Conservation (phyloP, 345 rosid species). For the Clarkia xantiana region DNA sequence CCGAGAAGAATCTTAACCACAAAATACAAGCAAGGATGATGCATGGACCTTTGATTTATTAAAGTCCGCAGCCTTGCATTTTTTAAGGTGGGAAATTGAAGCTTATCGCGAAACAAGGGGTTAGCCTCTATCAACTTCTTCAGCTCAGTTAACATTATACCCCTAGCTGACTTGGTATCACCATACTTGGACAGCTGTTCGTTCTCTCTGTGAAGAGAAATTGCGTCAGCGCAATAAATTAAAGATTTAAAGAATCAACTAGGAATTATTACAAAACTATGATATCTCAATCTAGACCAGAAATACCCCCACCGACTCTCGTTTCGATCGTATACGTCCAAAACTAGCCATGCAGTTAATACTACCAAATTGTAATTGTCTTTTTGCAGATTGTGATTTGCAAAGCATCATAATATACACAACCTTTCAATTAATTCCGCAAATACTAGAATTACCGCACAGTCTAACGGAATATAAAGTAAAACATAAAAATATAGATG, state of each 20-base stretch:
- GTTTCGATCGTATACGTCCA: too few species aligned
- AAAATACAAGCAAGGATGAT: constrained; percentile 6
- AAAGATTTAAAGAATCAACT: not conserved
- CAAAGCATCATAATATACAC: not conserved
- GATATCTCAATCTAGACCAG: too few species aligned
- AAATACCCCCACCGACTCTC: too few species aligned
- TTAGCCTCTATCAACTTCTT: constrained; percentile 77
- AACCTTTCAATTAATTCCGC: constrained; percentile 1
- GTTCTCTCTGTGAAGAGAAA: constrained; percentile 44
- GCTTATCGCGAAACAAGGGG: constrained; percentile 82
- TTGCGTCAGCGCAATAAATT: not conserved
- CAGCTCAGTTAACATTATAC: constrained; percentile 68
- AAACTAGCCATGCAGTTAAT: too few species aligned
- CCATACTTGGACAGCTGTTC: constrained; percentile 82
- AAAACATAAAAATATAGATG: too few species aligned
- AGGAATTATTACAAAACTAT: not conserved
- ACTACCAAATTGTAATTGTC: too few species aligned
- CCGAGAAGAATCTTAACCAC: not conserved
- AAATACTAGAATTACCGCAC: too few species aligned
- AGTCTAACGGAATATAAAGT: too few species aligned
- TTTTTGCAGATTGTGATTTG: too few species aligned
- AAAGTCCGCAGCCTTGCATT: constrained; percentile 67
- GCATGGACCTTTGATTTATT: constrained; percentile 63
- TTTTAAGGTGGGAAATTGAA: constrained; percentile 70
- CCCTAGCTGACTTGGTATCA: constrained; percentile 73